Conservation (phyloP, 352 stramenopile species). For the Phytopythium aichiense region DNA sequence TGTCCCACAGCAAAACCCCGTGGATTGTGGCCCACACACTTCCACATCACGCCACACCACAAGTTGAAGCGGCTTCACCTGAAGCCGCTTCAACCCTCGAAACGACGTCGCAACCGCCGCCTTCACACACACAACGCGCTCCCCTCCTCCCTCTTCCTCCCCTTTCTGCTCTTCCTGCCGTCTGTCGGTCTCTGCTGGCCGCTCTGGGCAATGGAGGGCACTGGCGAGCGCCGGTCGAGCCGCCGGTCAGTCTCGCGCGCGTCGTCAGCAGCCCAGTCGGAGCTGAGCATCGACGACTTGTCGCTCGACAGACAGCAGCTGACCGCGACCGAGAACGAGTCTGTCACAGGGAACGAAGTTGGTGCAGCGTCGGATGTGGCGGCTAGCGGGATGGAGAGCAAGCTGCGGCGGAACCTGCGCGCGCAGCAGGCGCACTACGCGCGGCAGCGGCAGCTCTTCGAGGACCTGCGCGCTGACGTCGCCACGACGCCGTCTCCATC, state of each 20-base stretch:
- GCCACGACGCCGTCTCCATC: neutral
- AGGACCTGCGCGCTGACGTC: conserved; percentile 34
- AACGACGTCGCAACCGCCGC: conserved; percentile 1
- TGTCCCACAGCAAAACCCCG: too few species aligned
- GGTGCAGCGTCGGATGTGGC: conserved; percentile 5
- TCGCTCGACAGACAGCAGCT: conserved; percentile 11
- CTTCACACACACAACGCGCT: neutral
- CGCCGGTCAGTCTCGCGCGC: neutral
- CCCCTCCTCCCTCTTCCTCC: too few species aligned
- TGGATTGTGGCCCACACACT: neutral
- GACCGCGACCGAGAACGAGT: neutral
- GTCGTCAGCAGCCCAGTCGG: conserved; percentile 11
- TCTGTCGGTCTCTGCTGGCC: neutral
- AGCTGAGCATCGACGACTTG: conserved; percentile 46
- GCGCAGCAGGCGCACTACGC: conserved; percentile 63
- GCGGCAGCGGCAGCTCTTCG: conserved; percentile 51
- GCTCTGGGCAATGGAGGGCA: neutral
- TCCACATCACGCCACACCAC: neutral
- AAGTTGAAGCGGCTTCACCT: neutral
- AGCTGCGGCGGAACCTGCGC: conserved; percentile 48
- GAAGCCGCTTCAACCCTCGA: conserved; percentile 1
- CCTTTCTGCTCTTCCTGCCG: neutral
- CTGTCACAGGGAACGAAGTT: neutral
- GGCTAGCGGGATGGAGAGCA: conserved; percentile 31
- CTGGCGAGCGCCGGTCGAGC: neutral